A percentile compares a stretch with the other conserved stretches of the same genome.
Conservation (phyloP, 306 rosid genomes). For the Vicia faba region DNA sequence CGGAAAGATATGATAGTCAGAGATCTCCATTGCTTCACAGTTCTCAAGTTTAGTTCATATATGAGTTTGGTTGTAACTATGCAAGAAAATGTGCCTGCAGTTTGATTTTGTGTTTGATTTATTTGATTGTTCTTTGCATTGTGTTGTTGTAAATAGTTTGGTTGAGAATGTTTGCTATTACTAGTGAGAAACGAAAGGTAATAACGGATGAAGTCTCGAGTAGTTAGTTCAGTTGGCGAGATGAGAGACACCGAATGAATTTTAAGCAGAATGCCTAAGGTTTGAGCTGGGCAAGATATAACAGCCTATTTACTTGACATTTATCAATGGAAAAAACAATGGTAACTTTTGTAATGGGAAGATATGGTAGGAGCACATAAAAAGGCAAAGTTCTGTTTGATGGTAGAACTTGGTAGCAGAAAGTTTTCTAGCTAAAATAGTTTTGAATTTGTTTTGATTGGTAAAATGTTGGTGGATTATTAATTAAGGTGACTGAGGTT, state of each 20-base stretch:
- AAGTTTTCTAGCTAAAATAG: too few species aligned
- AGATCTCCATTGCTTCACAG: conserved; percentile 61
- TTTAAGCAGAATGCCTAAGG: not conserved
- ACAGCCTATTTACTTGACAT: not conserved
- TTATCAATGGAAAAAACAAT: not conserved
- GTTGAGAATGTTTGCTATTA: conserved; percentile 1
- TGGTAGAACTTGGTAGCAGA: not conserved
- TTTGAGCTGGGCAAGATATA: too few species aligned
- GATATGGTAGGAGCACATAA: not conserved
- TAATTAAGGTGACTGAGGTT: too few species aligned
- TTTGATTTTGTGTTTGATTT: conserved; percentile 11
- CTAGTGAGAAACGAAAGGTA: not conserved
- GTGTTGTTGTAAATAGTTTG: conserved; percentile 19
- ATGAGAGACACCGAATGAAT: not conserved
- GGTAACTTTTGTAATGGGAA: not conserved
- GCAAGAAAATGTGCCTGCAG: not conserved
- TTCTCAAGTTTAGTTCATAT: conserved; percentile 39
- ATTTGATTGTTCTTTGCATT: conserved; percentile 31
- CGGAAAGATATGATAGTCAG: conserved; percentile 43
- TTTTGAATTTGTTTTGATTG: too few species aligned
- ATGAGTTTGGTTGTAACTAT: conserved; percentile 6
- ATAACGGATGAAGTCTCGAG: not conserved
- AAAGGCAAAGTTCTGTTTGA: not conserved
- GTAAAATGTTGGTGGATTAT: too few species aligned
- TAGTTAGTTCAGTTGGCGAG: not conserved